Conservation (phyloP, 768 basidiomycete species). For the Lepiota venenata region DNA sequence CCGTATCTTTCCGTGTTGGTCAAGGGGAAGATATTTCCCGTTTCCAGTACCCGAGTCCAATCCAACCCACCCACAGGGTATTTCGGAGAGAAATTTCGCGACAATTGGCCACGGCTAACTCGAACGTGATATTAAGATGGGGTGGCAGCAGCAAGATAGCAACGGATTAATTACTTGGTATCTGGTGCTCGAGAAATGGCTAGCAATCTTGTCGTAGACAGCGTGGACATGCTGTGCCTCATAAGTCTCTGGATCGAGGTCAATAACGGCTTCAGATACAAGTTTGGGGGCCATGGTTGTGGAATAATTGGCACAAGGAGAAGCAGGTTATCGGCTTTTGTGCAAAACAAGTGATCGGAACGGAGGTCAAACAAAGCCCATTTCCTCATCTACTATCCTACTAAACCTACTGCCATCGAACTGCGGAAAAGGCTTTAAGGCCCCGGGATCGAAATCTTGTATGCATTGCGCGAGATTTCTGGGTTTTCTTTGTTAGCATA, state of each 20-base stretch:
- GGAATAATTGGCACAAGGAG: conserved; percentile 11
- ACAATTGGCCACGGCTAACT: conserved; percentile 89
- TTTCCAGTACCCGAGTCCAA: conserved; percentile 97
- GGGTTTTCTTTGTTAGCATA: neutral
- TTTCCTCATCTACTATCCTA: conserved; percentile 67
- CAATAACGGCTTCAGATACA: conserved; percentile 38
- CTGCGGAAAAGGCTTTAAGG: conserved; percentile 57
- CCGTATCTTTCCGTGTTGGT: conserved; percentile 56
- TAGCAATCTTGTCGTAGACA: conserved; percentile 82
- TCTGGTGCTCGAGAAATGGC: conserved; percentile 85
- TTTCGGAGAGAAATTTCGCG: conserved; percentile 61
- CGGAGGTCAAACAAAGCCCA: conserved; percentile 53
- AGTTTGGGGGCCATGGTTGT: conserved; percentile 26
- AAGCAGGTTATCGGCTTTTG: neutral
- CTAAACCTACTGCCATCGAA: conserved; percentile 69
- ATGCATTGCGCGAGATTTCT: conserved; percentile 60
- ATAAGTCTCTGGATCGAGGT: conserved; percentile 52
- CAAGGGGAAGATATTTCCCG: conserved; percentile 90
- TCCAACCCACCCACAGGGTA: conserved; percentile 80
- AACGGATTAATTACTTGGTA: conserved; percentile 61
- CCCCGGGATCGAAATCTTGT: conserved; percentile 38
- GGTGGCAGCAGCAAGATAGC: neutral
- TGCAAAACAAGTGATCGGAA: conserved; percentile 9
- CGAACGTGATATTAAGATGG: conserved; percentile 3
- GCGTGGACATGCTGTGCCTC: conserved; percentile 77